These are phyloP conservation scores for Exophiala mesophila DNA, from an alignment of 2,329 filamentous ascomycete genomes.

Conservation along the genomic window DNA sequence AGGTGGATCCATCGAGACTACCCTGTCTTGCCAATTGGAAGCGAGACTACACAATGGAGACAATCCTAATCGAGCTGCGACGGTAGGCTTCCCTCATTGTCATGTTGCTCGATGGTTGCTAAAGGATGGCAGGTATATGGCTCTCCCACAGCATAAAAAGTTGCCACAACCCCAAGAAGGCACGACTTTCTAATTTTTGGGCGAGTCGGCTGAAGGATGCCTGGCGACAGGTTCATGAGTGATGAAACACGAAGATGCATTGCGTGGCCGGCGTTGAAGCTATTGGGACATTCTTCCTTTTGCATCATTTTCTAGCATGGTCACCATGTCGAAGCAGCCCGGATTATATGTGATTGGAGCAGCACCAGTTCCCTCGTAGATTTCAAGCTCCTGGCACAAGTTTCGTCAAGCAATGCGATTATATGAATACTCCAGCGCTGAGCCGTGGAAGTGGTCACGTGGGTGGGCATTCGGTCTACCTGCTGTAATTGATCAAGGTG, in stretches of 20 bases:
- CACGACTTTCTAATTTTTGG: constrained; percentile 46
- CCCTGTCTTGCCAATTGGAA: constrained; percentile 87
- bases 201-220: constrained; percentile 13
- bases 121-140: constrained; percentile 73
- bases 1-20: constrained; percentile 79
- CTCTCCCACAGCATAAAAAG: constrained; percentile 85
- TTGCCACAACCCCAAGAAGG: constrained; percentile 89
- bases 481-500: too few relatives aligned
- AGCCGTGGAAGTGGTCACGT: too few relatives aligned
- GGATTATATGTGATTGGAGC: too few relatives aligned
- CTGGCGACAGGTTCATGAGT: constrained; percentile 13
- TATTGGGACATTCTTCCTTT: constrained; percentile 1
- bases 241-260: constrained; percentile 18
- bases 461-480: too few relatives aligned
- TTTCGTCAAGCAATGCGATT: too few relatives aligned
- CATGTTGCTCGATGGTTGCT: constrained; percentile 17
- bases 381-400: too few relatives aligned
- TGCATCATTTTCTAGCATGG: too few relatives aligned
- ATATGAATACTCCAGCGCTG: too few relatives aligned
- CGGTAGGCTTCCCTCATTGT: constrained; percentile 48
- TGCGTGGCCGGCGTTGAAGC: not conserved
- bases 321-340: too few relatives aligned
- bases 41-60: constrained; percentile 92
- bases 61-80: constrained; percentile 78
- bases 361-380: too few relatives aligned